Base-by-base conservation (phyloP, 2,329 filamentous ascomycete species). In the Alternaria dauci region DNA sequence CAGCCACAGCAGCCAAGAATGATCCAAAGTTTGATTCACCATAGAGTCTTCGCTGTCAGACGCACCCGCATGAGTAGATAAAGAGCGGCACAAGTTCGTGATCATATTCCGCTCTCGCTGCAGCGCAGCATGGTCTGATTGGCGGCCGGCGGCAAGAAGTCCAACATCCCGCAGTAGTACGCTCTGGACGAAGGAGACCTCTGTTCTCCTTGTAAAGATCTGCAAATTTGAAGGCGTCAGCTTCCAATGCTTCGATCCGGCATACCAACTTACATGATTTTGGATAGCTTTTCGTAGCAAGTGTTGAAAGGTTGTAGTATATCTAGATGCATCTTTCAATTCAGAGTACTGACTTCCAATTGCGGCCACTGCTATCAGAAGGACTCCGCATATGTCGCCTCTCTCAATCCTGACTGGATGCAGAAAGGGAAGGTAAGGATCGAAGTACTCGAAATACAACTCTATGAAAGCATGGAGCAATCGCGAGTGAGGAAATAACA, bases 401-500 rank as follows among this genome's bases (percentile, higher is more conserved):
- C 41, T 43, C 12, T 55, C 41, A 4, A 55, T 5, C n/a, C 20
- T 44, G 18, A 34, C 34, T 11, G 41, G 26, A 25, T 55, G 52
- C 16, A 55, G 18, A 23, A 55, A 55, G 12, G 52, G 41, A 32
- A 55, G 41, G 42, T 46, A 34, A 11, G 41, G 52, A 34, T 55
- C 52, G 16, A 55, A 55, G 38, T 55, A 55, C 26, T 55, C 52
- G 26, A 55, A 55, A 41, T 55, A 55, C 18, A 55, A 30, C n/a
- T 55, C 42, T 28, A 46, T 30, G 34, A 55, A 55, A 18, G 51
- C 26, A 23, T 53, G 51, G 28, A 53, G 34, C 34, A 36, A 16
- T 16, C 25, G 20, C 12, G 16, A 30, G 43, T 47, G 18, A 9
- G 43, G 43, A 26, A 47, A 47, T 11, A 23, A 30, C 43, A 26